Percentiles rank a stretch among this genome's conserved stretches.
phyloP scores from a whole-genome alignment of 179 eudicot genomes.

The Amaranthus tricolor region DNA sequence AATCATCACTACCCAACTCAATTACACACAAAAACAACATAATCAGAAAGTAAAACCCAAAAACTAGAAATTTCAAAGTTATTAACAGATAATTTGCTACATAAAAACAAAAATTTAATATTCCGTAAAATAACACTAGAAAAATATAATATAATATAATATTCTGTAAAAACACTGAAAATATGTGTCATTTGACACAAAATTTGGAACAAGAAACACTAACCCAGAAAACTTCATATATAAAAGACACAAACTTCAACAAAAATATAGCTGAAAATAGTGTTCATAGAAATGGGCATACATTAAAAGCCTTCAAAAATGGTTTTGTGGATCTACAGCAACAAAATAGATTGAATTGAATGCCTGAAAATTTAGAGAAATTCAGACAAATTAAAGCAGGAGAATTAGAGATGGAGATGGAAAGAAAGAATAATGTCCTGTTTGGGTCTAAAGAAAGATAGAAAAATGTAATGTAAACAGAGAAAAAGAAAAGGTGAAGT shows the following conservation, averaged over 20 bases:
- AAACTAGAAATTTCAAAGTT: neutral
- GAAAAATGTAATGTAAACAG: slow-evolving; percentile 7
- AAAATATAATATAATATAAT: too few species aligned
- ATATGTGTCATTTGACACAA: neutral
- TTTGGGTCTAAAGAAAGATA: slow-evolving; percentile 19
- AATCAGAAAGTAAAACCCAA: neutral
- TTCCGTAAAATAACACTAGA: too few species aligned
- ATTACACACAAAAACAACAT: slow-evolving; percentile 6
- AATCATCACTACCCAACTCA: slow-evolving; percentile 16
- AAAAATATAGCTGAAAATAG: slow-evolving; percentile 1
- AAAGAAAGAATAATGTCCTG: slow-evolving; percentile 3
- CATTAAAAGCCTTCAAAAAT: slow-evolving; percentile 13
- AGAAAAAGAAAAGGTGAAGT: slow-evolving; percentile 22
- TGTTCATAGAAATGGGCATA: slow-evolving; percentile 22
- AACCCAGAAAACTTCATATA: slow-evolving; percentile 12
- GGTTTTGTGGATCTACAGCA: slow-evolving; percentile 16
- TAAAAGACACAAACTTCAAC: slow-evolving; percentile 1
- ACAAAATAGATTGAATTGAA: slow-evolving; percentile 12
- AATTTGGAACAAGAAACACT: neutral
- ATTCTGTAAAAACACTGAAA: too few species aligned
- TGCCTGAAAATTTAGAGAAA: neutral
- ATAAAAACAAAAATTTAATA: too few species aligned
- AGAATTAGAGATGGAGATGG: neutral
- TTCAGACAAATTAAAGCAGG: neutral
- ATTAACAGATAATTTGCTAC: too few species aligned